phyloP scores from a whole-genome alignment of 2,329 filamentous ascomycete genomes.

The Microdochium bolleyi region DNA sequence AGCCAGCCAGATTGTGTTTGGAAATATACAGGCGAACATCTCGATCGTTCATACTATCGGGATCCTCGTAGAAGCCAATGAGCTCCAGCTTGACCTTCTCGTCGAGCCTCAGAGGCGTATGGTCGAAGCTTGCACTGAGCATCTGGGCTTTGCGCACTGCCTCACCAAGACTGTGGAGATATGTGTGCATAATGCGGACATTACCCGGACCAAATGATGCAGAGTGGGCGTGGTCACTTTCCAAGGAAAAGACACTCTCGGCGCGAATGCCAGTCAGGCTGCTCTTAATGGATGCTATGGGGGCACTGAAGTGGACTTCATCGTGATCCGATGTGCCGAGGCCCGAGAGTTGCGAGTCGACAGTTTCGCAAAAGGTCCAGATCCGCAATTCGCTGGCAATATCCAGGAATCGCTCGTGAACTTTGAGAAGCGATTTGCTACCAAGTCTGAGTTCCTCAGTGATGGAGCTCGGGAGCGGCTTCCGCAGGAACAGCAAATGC shows the following conservation, averaged over 20 bases:
- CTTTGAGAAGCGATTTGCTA: conserved; percentile 36
- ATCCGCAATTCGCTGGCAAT: conserved; percentile 50
- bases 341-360: conserved; percentile 48
- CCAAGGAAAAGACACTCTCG: conserved; percentile 43
- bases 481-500: conserved; percentile 39
- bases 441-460: conserved; percentile 42
- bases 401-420: conserved; percentile 47
- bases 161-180: conserved; percentile 24
- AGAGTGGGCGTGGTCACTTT: conserved; percentile 46
- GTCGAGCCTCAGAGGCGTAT: conserved; percentile 39
- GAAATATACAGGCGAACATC: conserved; percentile 43
- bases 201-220: conserved; percentile 46
- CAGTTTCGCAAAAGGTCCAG: conserved; percentile 57
- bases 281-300: conserved; percentile 50
- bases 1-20: conserved; percentile 42
- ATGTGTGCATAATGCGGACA: conserved; percentile 34
- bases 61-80: conserved; percentile 53
- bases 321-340: conserved; percentile 22
- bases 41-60: conserved; percentile 23
- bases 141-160: conserved; percentile 28
- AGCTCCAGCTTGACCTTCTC: conserved; percentile 48
- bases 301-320: conserved; percentile 50
- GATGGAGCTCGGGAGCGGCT: conserved; percentile 40
- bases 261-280: conserved; percentile 41
- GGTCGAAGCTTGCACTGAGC: conserved; percentile 23